These are phyloP conservation scores for Penicillium sp. DNA, from an alignment of 2,329 filamentous ascomycete genomes.

Conservation along the genomic window DNA sequence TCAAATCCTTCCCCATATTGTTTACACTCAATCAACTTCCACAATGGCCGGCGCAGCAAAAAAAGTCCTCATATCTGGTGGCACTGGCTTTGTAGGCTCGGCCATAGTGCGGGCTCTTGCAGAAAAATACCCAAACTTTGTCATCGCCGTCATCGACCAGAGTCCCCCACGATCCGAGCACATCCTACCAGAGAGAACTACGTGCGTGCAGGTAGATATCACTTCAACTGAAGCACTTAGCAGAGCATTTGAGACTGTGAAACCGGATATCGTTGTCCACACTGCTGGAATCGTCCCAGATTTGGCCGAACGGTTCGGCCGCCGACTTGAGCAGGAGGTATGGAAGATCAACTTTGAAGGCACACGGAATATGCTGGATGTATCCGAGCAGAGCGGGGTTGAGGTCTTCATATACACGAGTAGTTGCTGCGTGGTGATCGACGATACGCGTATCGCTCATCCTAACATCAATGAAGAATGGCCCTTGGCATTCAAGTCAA, in stretches of 20 bases:
- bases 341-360: conserved; percentile 55
- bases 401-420: conserved; percentile 57
- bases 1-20: not conserved
- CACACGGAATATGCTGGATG: conserved; percentile 53
- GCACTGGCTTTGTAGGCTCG: conserved; percentile 42
- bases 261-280: conserved; percentile 54
- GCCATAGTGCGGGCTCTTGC: conserved; percentile 38
- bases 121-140: conserved; percentile 37
- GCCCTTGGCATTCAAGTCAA: conserved; percentile 38
- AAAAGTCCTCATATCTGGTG: conserved; percentile 39
- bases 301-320: conserved; percentile 37
- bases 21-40: not conserved
- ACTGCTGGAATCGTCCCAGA: conserved; percentile 50
- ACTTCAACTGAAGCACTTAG: conserved; percentile 28
- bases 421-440: conserved; percentile 54
- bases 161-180: conserved; percentile 31
- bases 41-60: conserved; percentile 18
- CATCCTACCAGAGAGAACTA: conserved; percentile 23
- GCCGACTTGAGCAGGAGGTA: conserved; percentile 39
- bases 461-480: conserved; percentile 42
- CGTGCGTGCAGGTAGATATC: conserved; percentile 36
- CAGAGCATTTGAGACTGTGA: conserved; percentile 38
- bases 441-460: conserved; percentile 44
- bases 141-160: conserved; percentile 39
- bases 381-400: conserved; percentile 45